Conservation (phyloP, 2,329 filamentous ascomycete species). For the Xylaria hypoxylon region DNA sequence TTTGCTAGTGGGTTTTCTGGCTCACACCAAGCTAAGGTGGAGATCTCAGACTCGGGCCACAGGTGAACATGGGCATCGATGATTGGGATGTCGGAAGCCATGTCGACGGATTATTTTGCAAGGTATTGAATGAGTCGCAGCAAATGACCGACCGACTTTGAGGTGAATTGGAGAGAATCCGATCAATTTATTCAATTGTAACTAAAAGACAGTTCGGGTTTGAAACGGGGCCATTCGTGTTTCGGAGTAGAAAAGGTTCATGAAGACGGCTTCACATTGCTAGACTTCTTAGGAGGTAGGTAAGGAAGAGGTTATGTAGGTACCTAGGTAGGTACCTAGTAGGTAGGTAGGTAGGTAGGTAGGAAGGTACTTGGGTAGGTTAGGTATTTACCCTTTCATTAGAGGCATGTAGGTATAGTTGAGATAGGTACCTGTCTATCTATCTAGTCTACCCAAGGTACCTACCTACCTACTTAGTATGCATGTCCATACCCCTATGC, state of each 20-base stretch:
- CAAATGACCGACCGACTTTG: too few species aligned
- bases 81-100: conserved; percentile 64
- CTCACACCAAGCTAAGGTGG: conserved; percentile 76
- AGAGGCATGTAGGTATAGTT: too few species aligned
- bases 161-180: too few species aligned
- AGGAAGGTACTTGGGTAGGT: too few species aligned
- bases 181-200: too few species aligned
- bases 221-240: conserved; percentile 6
- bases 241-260: neutral
- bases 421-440: neutral
- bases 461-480: neutral
- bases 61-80: conserved; percentile 95
- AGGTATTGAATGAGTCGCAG: neutral
- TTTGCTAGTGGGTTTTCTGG: conserved; percentile 69
- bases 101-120: conserved; percentile 26
- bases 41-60: conserved; percentile 75
- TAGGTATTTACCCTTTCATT: neutral
- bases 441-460: too few species aligned
- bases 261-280: conserved; percentile 5
- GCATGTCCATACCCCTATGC: too few species aligned
- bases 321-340: too few species aligned
- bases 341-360: too few species aligned
- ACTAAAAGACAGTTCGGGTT: neutral
- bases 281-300: neutral
- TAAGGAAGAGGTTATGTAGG: too few species aligned